Conservation (phyloP, 139 green algal genomes). For the Closterium sp. region DNA sequence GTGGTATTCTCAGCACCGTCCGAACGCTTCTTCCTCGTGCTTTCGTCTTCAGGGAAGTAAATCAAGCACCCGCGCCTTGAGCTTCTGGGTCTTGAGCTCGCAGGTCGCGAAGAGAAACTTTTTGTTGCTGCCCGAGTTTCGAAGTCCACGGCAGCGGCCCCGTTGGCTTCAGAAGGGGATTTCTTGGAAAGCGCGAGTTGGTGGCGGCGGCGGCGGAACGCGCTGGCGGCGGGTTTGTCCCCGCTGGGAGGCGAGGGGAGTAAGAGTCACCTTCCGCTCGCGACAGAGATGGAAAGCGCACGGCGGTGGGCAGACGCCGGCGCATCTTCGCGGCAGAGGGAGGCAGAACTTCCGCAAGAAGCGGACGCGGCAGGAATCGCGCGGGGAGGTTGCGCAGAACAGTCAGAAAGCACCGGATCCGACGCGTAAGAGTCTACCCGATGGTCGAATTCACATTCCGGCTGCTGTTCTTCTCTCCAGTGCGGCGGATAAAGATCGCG, state of each 20-base stretch:
- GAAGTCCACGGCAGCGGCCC: no score
- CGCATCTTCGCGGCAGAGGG: no score
- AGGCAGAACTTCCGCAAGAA: background rate
- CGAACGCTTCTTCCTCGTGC: background rate
- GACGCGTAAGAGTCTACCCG: background rate
- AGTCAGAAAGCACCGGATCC: background rate
- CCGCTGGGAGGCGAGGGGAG: background rate
- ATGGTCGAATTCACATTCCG: background rate
- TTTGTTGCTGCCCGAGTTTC: no score
- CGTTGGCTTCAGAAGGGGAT: background rate
- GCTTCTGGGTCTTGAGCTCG: no score
- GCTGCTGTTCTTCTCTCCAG: background rate
- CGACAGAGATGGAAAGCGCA: no score
- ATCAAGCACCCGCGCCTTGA: no score
- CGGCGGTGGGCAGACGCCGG: no score
- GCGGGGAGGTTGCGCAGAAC: background rate
- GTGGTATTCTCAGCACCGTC: no score
- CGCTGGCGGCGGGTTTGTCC: background rate
- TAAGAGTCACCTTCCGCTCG: background rate
- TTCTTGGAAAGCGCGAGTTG: background rate
- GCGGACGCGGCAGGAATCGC: background rate
- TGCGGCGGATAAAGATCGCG: background rate
- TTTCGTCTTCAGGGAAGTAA: background rate
- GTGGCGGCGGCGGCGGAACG: background rate
- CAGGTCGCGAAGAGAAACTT: no score